These are phyloP conservation scores for Thinopyrum elongatum DNA, from an alignment of 176 grass and related monocot genomes.

Conservation along the genomic window DNA sequence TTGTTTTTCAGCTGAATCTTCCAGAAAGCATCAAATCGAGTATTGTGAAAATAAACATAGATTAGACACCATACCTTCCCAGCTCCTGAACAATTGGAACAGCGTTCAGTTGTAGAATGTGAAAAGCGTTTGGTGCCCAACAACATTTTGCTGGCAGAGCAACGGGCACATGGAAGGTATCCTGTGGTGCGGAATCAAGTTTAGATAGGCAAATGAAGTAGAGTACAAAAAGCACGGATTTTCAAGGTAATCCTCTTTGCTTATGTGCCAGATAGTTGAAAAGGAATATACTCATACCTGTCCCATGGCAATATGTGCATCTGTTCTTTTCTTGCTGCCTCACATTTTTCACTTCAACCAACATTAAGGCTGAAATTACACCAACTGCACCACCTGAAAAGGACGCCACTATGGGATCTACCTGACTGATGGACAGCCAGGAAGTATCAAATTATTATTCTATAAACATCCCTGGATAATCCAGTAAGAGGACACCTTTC, in stretches of 20 bases:
- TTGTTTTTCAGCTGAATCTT: constrained; percentile 7
- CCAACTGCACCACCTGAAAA: constrained; percentile 89
- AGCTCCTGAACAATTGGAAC: constrained; percentile 82
- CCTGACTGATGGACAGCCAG: constrained; percentile 56
- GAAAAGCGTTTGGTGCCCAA: constrained; percentile 42
- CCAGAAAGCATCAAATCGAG: neutral
- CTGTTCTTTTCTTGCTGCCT: constrained; percentile 95
- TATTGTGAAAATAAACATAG: constrained; percentile 2
- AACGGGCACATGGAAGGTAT: constrained; percentile 80
- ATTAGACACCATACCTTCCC: constrained; percentile 61
- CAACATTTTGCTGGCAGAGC: constrained; percentile 59
- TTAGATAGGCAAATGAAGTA: constrained; percentile 6
- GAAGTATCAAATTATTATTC: constrained; percentile 3
- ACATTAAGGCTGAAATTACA: constrained; percentile 89
- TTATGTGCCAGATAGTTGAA: constrained; percentile 1
- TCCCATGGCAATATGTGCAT: constrained; percentile 91
- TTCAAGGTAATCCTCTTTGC: neutral
- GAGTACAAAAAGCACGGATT: neutral
- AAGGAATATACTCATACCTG: constrained; percentile 53
- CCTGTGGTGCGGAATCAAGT: constrained; percentile 44
- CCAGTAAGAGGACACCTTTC: neutral
- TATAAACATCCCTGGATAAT: constrained; percentile 27
- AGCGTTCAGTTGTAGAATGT: constrained; percentile 49
- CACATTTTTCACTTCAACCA: constrained; percentile 85
- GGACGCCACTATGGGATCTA: constrained; percentile 93